Percentiles rank a stretch among this genome's conserved stretches.
These are phyloP conservation scores for Rhexocercosporidium sp. DNA, from an alignment of 2,329 filamentous ascomycete genomes.

Conservation along the genomic window DNA sequence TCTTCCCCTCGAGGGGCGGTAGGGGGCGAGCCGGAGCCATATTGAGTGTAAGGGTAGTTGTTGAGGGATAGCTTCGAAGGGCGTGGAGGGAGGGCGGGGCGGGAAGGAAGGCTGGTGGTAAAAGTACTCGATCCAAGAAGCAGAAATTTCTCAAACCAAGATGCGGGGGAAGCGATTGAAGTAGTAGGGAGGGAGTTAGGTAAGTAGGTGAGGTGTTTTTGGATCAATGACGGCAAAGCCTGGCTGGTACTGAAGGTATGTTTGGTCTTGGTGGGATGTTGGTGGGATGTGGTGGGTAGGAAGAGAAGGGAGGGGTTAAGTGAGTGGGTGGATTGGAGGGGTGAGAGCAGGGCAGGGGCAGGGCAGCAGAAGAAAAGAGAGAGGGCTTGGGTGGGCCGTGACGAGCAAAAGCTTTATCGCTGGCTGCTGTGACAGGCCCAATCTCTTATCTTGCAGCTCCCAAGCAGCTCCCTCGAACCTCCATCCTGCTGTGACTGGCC, in stretches of 20 bases:
- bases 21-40: conserved; percentile 35
- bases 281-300: conserved; percentile 15
- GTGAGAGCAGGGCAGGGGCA: too few species aligned
- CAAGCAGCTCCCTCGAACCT: too few species aligned
- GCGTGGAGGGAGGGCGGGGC: not conserved
- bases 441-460: conserved; percentile 8
- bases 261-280: conserved; percentile 9
- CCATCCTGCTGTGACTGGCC: conserved; percentile 1
- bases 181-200: too few species aligned
- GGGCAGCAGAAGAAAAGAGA: conserved; percentile 20
- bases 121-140: not conserved
- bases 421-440: conserved; percentile 3
- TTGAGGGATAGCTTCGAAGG: not conserved
- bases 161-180: not conserved
- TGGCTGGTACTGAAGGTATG: not conserved
- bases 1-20: conserved; percentile 38
- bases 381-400: not conserved
- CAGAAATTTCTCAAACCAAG: not conserved
- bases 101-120: not conserved
- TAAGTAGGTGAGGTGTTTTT: conserved; percentile 20
- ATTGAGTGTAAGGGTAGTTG: conserved; percentile 17
- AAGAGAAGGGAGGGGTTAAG: too few species aligned
- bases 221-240: conserved; percentile 13
- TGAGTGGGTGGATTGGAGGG: not conserved
- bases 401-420: conserved; percentile 26